A percentile compares a stretch with the other conserved stretches of the same genome.
Evolutionary conservation across 345 rosid genomes (phyloP).

Genomic region (Eucalyptus sp.): DNA sequence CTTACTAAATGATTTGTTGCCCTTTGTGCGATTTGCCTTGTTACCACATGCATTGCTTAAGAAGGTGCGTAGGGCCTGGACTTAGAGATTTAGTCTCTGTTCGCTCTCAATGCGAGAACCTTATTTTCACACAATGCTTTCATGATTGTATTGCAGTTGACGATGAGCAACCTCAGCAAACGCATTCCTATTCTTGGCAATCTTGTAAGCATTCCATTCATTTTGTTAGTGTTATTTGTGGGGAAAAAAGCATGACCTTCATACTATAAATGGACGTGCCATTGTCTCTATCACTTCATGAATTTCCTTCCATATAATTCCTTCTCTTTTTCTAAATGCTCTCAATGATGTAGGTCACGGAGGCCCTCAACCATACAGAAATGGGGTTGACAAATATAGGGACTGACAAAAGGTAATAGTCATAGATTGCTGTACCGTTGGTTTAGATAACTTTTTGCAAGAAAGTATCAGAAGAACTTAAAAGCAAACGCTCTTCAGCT

Average conservation of each 20-base stretch:
- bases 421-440: not conserved
- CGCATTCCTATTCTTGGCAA: slow-evolving; percentile 20
- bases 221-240: not conserved
- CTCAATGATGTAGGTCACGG: slow-evolving; percentile 45
- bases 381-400: slow-evolving; percentile 24
- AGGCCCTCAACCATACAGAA: slow-evolving; percentile 34
- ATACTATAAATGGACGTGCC: not conserved
- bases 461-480: not conserved
- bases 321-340: not conserved
- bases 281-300: not conserved
- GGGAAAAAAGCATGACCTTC: not conserved
- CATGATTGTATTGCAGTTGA: slow-evolving; percentile 45
- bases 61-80: slow-evolving; percentile 37
- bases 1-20: slow-evolving; percentile 40
- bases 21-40: slow-evolving; percentile 71
- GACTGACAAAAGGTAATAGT: slow-evolving; percentile 44
- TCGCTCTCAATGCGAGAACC: not conserved
- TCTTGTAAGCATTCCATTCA: slow-evolving; percentile 43
- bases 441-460: not conserved
- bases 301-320: not conserved
- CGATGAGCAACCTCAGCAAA: slow-evolving; percentile 43
- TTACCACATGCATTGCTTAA: slow-evolving; percentile 49
- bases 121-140: not conserved
- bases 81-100: not conserved
- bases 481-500: not conserved